These are phyloP conservation scores for Dipteronia dyeriana DNA, from an alignment of 345 rosid genomes.

Conservation along the genomic window DNA sequence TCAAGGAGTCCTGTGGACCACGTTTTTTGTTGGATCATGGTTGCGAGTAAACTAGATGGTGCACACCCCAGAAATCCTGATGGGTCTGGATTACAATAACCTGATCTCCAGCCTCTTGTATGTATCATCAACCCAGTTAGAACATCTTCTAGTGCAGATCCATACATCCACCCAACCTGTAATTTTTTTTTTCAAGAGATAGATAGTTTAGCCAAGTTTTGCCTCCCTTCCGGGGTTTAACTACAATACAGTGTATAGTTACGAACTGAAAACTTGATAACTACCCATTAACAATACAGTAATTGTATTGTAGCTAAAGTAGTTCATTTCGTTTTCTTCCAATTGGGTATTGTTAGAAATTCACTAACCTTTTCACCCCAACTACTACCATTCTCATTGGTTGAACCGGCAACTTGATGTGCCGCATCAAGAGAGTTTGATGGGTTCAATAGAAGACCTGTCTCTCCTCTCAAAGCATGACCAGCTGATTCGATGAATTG, in stretches of 20 bases:
- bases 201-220: no score
- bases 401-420: slow-evolving; percentile 42
- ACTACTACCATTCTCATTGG: slow-evolving; percentile 44
- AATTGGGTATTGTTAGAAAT: neutral
- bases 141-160: slow-evolving; percentile 53
- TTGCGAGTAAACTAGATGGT: slow-evolving; percentile 38
- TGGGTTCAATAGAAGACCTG: slow-evolving; percentile 12
- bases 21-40: slow-evolving; percentile 56
- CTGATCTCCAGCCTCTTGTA: slow-evolving; percentile 53
- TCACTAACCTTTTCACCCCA: slow-evolving; percentile 62
- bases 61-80: slow-evolving; percentile 62
- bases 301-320: no score
- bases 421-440: slow-evolving; percentile 36
- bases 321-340: no score
- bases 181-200: neutral
- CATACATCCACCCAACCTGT: slow-evolving; percentile 71
- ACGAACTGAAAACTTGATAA: no score
- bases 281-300: no score
- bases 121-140: slow-evolving; percentile 59
- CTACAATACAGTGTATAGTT: no score
- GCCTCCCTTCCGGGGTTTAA: no score
- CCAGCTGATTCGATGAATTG: slow-evolving; percentile 41
- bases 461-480: slow-evolving; percentile 45
- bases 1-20: slow-evolving; percentile 69
- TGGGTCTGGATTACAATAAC: slow-evolving; percentile 32